Percentiles rank a stretch among this genome's conserved stretches.
phyloP scores from a whole-genome alignment of 441 rosid species.

The Croton laevigatus region DNA sequence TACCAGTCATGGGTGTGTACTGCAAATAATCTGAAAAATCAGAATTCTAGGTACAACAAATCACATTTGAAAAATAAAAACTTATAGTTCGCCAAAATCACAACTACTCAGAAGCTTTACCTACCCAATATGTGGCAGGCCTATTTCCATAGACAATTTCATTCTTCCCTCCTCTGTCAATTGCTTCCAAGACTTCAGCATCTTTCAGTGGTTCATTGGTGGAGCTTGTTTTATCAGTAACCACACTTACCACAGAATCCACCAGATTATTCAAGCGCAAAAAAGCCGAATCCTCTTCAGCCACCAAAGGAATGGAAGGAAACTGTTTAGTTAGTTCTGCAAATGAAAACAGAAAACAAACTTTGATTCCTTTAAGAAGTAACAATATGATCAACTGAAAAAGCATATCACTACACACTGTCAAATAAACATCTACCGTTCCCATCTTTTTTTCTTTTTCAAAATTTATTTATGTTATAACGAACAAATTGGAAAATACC shows the following conservation, averaged over 20 bases:
- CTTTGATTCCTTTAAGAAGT: neutral
- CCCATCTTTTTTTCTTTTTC: neutral
- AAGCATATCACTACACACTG: neutral
- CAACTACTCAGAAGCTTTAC: constrained; percentile 17
- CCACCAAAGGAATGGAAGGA: constrained; percentile 89
- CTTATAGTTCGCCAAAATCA: neutral
- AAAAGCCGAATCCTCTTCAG: constrained; percentile 85
- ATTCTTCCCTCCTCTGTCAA: constrained; percentile 79
- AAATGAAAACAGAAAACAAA: constrained; percentile 13
- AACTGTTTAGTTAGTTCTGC: constrained; percentile 67
- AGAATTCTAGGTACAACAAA: neutral
- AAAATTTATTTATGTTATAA: neutral
- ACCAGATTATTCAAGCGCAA: constrained; percentile 62
- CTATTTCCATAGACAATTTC: constrained; percentile 49
- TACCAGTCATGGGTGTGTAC: neutral
- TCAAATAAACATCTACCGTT: neutral
- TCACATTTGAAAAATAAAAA: neutral
- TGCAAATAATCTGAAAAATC: neutral
- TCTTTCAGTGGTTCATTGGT: constrained; percentile 44
- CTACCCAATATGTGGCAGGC: constrained; percentile 89
- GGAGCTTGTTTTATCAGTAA: constrained; percentile 42
- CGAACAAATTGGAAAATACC: neutral
- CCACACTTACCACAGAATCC: constrained; percentile 60
- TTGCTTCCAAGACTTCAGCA: constrained; percentile 69
- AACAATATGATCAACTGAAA: neutral